Conservation (phyloP, 371 early-diverging fungal species). For the Funneliformis caledonium region DNA sequence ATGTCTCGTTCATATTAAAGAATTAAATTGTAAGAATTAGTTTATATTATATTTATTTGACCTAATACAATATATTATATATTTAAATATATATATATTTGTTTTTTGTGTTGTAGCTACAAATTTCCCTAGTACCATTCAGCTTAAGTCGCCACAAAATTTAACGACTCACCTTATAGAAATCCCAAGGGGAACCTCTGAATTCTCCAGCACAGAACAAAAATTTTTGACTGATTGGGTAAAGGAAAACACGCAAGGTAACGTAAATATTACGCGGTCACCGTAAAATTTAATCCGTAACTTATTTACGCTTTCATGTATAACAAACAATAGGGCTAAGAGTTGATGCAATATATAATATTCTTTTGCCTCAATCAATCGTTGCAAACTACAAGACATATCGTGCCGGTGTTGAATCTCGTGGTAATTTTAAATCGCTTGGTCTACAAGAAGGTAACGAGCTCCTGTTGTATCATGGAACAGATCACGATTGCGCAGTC, state of each 20-base stretch:
- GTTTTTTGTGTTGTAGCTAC: background rate
- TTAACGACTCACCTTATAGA: background rate
- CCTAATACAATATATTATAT: too few relatives aligned
- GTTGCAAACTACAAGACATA: constrained; percentile 4
- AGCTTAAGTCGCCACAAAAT: background rate
- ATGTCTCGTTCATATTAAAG: background rate
- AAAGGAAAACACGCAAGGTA: constrained; percentile 19
- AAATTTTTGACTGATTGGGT: constrained; percentile 31
- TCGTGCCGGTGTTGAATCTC: background rate
- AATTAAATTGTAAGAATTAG: background rate
- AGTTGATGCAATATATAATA: constrained; percentile 4
- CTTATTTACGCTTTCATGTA: background rate
- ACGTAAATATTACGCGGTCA: background rate
- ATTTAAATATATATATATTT: too few relatives aligned
- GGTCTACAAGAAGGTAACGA: constrained; percentile 7
- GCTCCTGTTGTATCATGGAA: constrained; percentile 22
- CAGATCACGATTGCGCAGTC: background rate
- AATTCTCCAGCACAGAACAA: background rate
- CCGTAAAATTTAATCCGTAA: background rate
- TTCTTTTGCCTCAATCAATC: background rate
- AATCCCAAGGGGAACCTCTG: background rate
- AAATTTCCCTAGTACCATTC: background rate
- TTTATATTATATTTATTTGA: background rate
- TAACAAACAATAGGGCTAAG: background rate
- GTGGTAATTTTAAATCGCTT: background rate